phyloP scores from a whole-genome alignment of 805 yeast species.

The Torulaspora delbrueckii region DNA sequence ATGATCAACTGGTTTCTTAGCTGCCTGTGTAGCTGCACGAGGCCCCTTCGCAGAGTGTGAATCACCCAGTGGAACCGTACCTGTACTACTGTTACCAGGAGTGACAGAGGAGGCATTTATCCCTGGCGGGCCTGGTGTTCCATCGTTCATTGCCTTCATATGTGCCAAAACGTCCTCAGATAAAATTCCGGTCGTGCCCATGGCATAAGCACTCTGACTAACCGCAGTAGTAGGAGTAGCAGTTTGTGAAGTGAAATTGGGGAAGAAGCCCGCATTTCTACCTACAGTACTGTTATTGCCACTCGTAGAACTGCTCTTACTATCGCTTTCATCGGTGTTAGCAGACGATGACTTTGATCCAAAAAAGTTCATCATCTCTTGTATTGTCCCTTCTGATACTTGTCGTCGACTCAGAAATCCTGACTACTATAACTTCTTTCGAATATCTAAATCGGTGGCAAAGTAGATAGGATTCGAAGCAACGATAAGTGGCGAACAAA shows the following conservation, averaged over 20 bases:
- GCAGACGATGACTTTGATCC: conserved; percentile 18
- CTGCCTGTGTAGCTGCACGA: not conserved
- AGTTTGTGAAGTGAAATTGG: conserved; percentile 41
- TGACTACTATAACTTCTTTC: not conserved
- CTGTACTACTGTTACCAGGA: not conserved
- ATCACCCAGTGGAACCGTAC: not conserved
- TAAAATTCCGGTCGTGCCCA: conserved; percentile 58
- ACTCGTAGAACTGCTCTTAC: conserved; percentile 12
- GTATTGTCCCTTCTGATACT: not conserved
- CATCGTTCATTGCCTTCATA: conserved; percentile 27
- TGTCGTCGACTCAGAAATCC: no score
- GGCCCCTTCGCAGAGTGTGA: not conserved
- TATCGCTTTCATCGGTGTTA: conserved; percentile 12
- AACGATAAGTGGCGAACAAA: not conserved
- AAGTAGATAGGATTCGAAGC: not conserved
- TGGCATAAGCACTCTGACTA: conserved; percentile 55
- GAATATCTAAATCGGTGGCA: not conserved
- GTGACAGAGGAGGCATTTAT: not conserved
- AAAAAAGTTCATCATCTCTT: conserved; percentile 29
- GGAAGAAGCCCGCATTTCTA: conserved; percentile 24
- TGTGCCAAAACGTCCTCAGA: conserved; percentile 36
- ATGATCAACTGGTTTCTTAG: not conserved
- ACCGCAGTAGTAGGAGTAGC: conserved; percentile 68
- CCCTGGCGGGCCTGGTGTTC: not conserved
- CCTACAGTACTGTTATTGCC: conserved; percentile 12